Evolutionary conservation across 345 rosid species (phyloP).

Genomic region (Gossypium herbaceum): DNA sequence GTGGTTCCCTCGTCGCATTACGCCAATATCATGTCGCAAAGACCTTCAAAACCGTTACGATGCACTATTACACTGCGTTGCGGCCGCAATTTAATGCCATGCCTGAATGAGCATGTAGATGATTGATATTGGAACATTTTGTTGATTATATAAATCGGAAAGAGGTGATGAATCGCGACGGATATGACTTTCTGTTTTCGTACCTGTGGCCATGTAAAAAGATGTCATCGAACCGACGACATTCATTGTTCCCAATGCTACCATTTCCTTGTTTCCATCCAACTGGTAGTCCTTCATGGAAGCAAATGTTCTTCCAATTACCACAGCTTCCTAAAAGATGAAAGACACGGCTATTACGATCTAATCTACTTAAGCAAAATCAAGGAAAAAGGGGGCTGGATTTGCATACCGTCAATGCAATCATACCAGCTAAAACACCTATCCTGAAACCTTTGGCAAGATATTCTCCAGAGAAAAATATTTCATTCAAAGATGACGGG

Average conservation of each 20-base stretch:
- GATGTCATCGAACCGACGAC: slow-evolving; percentile 95
- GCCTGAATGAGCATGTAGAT: not conserved
- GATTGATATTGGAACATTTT: not conserved
- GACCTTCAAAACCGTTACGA: no score
- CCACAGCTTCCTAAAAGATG: slow-evolving; percentile 69
- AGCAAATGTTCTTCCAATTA: slow-evolving; percentile 95
- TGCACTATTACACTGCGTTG: no score
- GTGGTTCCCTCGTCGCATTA: no score
- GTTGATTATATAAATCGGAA: not conserved
- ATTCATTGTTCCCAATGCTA: slow-evolving; percentile 90
- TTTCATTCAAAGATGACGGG: slow-evolving; percentile 59
- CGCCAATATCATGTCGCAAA: no score
- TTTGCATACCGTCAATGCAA: slow-evolving; percentile 69
- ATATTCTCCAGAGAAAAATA: slow-evolving; percentile 59
- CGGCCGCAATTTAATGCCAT: no score
- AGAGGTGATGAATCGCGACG: not conserved
- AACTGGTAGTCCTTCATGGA: slow-evolving; percentile 82
- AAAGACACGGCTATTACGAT: not conserved
- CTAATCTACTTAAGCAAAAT: not conserved
- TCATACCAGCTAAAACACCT: slow-evolving; percentile 78
- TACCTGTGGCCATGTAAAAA: slow-evolving; percentile 91
- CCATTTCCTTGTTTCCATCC: slow-evolving; percentile 96
- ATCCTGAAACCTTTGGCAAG: slow-evolving; percentile 69
- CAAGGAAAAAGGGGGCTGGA: not conserved
- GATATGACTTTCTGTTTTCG: slow-evolving; percentile 1